Evolutionary conservation across 495 filamentous ascomycete species (phyloP).

Genomic region (Pyrenula aspistea): DNA sequence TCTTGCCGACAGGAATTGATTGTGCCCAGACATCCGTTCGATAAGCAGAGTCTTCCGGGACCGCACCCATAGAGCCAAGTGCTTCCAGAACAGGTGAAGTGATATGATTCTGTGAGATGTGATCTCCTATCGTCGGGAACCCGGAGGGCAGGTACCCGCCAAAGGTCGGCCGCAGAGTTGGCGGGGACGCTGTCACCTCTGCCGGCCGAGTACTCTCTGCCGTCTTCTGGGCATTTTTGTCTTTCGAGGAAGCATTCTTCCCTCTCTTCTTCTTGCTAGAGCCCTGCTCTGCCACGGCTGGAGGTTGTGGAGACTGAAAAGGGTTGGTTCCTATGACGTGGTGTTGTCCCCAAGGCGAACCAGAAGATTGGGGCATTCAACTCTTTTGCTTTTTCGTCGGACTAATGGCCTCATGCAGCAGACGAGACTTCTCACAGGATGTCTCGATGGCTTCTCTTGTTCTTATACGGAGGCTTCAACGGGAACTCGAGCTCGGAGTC

Average conservation of each 20-base stretch:
- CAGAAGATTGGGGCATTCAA: conserved; percentile 15
- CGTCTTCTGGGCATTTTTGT: conserved; percentile 26
- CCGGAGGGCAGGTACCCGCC: background rate
- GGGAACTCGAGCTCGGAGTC: too few relatives aligned
- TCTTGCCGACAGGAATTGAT: conserved; percentile 35
- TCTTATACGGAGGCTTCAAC: too few relatives aligned
- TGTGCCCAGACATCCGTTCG: conserved; percentile 37
- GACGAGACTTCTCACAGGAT: too few relatives aligned
- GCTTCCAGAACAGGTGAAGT: conserved; percentile 32
- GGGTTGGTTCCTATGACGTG: conserved; percentile 5
- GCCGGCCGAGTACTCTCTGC: conserved; percentile 18
- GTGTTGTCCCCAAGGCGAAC: conserved; percentile 20
- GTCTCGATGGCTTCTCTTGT: too few relatives aligned
- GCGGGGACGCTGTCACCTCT: conserved; percentile 25
- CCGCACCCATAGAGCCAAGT: conserved; percentile 20
- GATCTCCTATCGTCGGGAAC: background rate
- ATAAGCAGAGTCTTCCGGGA: conserved; percentile 20
- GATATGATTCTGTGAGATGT: conserved; percentile 12
- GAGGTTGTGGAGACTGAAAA: conserved; percentile 13
- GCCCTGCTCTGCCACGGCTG: conserved; percentile 23
- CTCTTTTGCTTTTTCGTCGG: background rate
- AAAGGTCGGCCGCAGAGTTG: background rate
- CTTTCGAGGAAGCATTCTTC: conserved; percentile 24
- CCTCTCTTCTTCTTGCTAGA: conserved; percentile 27
- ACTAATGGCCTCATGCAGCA: background rate